phyloP scores from a whole-genome alignment of 495 filamentous ascomycete species.

The Extremus antarcticus region DNA sequence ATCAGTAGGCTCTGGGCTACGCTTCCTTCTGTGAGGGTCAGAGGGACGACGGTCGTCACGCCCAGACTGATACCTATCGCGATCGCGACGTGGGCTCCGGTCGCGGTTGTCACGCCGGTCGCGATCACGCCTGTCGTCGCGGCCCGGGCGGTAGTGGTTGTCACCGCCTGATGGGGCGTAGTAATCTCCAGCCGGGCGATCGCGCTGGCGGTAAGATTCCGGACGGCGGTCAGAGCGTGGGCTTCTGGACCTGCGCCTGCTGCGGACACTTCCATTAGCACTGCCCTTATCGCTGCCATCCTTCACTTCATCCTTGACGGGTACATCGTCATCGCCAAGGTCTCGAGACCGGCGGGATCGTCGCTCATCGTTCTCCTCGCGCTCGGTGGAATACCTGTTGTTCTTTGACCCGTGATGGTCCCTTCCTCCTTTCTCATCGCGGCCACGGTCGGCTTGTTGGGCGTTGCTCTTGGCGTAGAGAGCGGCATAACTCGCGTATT shows the following conservation, averaged over 20 bases:
- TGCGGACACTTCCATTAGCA: conserved; percentile 63
- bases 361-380: conserved; percentile 52
- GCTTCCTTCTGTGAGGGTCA: conserved; percentile 28
- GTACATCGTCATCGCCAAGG: conserved; percentile 51
- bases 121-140: conserved; percentile 7
- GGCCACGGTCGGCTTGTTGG: conserved; percentile 44
- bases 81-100: conserved; percentile 38
- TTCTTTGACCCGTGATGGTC: conserved; percentile 43
- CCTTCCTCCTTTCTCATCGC: conserved; percentile 42
- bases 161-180: conserved; percentile 56
- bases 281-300: conserved; percentile 65
- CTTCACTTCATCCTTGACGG: conserved; percentile 37
- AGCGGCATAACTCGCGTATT: not conserved
- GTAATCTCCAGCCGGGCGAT: conserved; percentile 31
- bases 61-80: not conserved
- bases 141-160: conserved; percentile 37
- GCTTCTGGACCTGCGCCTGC: conserved; percentile 72
- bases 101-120: conserved; percentile 39
- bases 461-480: not conserved
- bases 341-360: conserved; percentile 42
- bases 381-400: conserved; percentile 49
- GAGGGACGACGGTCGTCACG: conserved; percentile 16
- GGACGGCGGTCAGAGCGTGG: conserved; percentile 63
- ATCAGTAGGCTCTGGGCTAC: conserved; percentile 56
- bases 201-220: conserved; percentile 40